Evolutionary conservation across 2,329 filamentous ascomycete species (phyloP), one percentile per base, ranked within the genome.

Genomic region (Pseudogymnoascus sp.): DNA sequence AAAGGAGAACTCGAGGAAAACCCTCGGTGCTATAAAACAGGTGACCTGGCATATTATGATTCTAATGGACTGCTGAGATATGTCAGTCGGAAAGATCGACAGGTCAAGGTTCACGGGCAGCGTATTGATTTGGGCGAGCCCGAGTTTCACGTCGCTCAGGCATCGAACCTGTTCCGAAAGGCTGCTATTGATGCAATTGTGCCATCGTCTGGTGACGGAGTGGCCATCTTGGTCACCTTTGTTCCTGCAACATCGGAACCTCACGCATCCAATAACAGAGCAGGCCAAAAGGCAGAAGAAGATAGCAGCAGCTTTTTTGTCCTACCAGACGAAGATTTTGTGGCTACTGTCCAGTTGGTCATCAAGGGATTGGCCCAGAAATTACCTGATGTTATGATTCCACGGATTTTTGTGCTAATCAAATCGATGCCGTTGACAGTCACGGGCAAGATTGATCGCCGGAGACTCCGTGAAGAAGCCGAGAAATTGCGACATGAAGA

Each of bases 41-140:
- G 84, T 9, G 84, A 87, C 70, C 73, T 87, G 1, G 84, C 86
- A 6, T 77, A 84, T 38, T 75, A 86, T 42, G 70, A 86, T 27
- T 75, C 83, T 58, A 80, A 87, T 67, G 78, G 77, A 9, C 81
- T 80, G n/a, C 84, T 87, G 65, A 80, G 83, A 36, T 87, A 87
- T 70, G 72, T 85, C 42, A 84, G 84, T 8, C 79, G 84, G 17
- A 71, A 63, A 15, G 25, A 39, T 31, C n/a, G 31, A 5, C 21
- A 55, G 58, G 80, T 86, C 63, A 88, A 88, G 69, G 74, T 87
- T 15, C 79, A 84, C 39, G 84, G 84, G 1, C 84, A 87, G 68
- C 75, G 84, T 41, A 76, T 88, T 8, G 84, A 88, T 66, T 81
- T 86, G 64, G 81, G 80, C 15, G 84, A 88, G 70, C 86, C 87